phyloP scores from a whole-genome alignment of 1,139 yeast species.

The Geotrichum carabidarum region DNA sequence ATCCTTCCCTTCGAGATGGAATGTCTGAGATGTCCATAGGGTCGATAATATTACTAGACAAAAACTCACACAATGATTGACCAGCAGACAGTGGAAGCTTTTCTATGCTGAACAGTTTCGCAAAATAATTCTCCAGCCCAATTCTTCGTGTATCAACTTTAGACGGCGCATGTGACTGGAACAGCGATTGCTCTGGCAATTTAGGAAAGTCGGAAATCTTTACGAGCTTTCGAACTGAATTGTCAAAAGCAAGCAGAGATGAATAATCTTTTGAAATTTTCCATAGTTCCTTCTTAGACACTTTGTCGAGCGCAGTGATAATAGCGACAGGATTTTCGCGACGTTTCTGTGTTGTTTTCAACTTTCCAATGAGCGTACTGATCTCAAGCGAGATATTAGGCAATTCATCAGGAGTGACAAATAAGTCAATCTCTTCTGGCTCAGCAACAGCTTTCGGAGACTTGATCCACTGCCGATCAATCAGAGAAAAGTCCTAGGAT shows the following conservation, averaged over 20 bases:
- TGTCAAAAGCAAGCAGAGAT: constrained; percentile 54
- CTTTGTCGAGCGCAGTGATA: constrained; percentile 56
- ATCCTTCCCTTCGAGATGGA: constrained; percentile 63
- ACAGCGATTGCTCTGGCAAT: constrained; percentile 55
- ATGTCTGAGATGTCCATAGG: constrained; percentile 56
- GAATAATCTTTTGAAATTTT: constrained; percentile 56
- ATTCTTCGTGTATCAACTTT: constrained; percentile 60
- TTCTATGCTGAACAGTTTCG: constrained; percentile 50
- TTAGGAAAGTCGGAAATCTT: constrained; percentile 51
- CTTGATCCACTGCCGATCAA: background rate
- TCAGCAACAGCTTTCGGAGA: background rate
- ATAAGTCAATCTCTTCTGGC: constrained; percentile 33
- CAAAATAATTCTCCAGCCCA: constrained; percentile 56
- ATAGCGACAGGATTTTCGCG: constrained; percentile 58
- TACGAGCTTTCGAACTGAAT: constrained; percentile 46
- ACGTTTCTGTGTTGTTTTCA: constrained; percentile 30
- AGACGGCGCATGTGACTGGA: constrained; percentile 55
- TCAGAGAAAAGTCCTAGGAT: background rate
- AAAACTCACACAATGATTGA: constrained; percentile 54
- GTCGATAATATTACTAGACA: constrained; percentile 64
- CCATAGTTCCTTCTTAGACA: constrained; percentile 64
- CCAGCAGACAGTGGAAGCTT: constrained; percentile 52
- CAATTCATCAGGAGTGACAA: constrained; percentile 63
- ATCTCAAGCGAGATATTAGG: constrained; percentile 57
- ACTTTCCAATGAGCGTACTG: constrained; percentile 46